Evolutionary conservation across 2,329 filamentous ascomycete species (phyloP).

Genomic region (Phoma sp.): DNA sequence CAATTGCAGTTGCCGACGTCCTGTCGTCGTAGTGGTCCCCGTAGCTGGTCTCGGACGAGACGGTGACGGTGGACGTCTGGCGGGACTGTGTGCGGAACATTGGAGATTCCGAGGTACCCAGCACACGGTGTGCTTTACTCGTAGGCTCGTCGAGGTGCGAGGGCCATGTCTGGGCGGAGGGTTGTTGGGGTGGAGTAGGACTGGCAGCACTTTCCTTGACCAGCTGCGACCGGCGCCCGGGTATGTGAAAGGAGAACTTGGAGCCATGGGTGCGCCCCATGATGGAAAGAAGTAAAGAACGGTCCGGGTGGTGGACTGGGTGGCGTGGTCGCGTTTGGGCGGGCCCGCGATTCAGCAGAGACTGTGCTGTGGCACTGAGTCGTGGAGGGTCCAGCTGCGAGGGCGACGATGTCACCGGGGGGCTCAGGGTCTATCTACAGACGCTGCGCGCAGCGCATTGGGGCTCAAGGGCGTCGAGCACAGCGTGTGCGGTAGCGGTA

Average conservation of each 20-base stretch:
- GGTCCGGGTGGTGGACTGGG: slow-evolving; percentile 16
- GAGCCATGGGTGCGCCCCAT: slow-evolving; percentile 35
- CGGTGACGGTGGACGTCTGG: slow-evolving; percentile 33
- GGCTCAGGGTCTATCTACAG: slow-evolving; percentile 10
- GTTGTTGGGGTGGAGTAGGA: slow-evolving; percentile 28
- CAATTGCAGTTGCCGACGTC: slow-evolving; percentile 28
- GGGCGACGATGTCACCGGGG: not conserved
- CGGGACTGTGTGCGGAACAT: slow-evolving; percentile 35
- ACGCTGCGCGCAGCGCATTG: slow-evolving; percentile 14
- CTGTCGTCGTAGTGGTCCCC: slow-evolving; percentile 36
- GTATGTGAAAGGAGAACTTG: slow-evolving; percentile 50
- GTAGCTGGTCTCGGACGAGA: slow-evolving; percentile 40
- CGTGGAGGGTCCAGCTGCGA: slow-evolving; percentile 18
- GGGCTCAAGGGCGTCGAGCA: slow-evolving; percentile 19
- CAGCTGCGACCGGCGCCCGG: slow-evolving; percentile 38
- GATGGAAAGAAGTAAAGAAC: slow-evolving; percentile 21
- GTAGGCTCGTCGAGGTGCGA: slow-evolving; percentile 33
- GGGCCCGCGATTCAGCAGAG: slow-evolving; percentile 38
- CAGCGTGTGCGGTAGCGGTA: slow-evolving; percentile 2
- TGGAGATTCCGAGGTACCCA: slow-evolving; percentile 42
- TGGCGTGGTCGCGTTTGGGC: slow-evolving; percentile 32
- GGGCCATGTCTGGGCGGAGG: slow-evolving; percentile 33
- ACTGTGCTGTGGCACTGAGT: slow-evolving; percentile 33
- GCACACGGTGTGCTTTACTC: slow-evolving; percentile 48
- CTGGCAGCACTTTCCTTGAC: slow-evolving; percentile 26